Base-by-base conservation (phyloP, 1,284 basidiomycete species). In the Fomitopsis schrenkii region DNA sequence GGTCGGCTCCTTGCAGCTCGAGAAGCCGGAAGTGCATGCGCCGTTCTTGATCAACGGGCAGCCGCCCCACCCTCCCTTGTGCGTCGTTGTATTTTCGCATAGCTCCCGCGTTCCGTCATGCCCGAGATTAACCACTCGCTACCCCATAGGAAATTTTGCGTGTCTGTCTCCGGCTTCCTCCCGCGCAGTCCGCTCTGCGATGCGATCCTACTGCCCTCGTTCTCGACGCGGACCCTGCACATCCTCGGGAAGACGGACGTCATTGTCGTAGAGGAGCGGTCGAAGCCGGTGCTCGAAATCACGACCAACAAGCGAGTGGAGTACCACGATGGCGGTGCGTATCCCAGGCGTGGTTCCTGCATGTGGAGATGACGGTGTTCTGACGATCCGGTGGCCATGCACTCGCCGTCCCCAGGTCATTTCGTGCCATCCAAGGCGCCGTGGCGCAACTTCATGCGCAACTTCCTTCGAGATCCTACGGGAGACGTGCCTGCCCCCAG, bases 211-310 rank as follows among this genome's bases (percentile, higher is more conserved):
- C 77, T 80, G 8, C 77, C 76, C 19, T 78, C 75, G 56, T 94
- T 81, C 70, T 74, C 75, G 33, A 91, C 94, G 1, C 91, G 87
- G 4, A 94, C 91, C 0, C 77, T 97, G 22, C 93, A 95, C 71
- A 79, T 97, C 17, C 77, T 94, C 6, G 94, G 95, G 5, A 82
- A 79, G 67, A 94, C 82, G 50, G 94, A 97, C 67, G 83, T 93
- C 14, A 83, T 97, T 42, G 91, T 97, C 3, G 76, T 86, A 3
- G 84, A 86, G 66, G 93, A 92, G 69, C 79, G 91, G 28, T 83
- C 90, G 3, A 80, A 81, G 65, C 75, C 77, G 9, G 75, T 96
- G 17, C 73, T 91, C 8, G 80, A 83, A 1, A 77, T 84, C 5
- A 90, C 90, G 36, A 70, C 70, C 0, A 82, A 84, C 46, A 78